Evolutionary conservation across 1,139 yeast genomes (phyloP), one percentile per base, ranked within the genome.

Genomic region (Yamadazyma atlantica): DNA sequence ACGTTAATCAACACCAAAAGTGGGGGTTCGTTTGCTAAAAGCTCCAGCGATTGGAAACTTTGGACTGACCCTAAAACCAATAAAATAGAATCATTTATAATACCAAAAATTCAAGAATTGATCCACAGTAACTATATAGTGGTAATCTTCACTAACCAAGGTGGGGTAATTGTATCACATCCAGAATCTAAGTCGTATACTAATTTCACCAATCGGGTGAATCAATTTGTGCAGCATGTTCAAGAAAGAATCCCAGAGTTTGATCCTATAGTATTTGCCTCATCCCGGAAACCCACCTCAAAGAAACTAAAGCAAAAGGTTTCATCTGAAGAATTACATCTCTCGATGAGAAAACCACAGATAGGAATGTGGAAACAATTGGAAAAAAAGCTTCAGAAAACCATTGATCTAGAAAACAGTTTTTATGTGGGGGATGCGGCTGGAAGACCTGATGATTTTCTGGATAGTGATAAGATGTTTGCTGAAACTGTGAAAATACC

Each of bases 381-480:
- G 25, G 44, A 45, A 10, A 44, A 45, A 10, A 49, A 55, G n/a
- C 73, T 75, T 52, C 57, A 75, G 42, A 26, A 48, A 35, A 50
- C 15, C 37, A 49, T 80, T 2, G 75, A 75, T 41, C 39, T 58
- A 31, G 65, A 60, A 1, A 48, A 63, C 19, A 77, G 86, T 38
- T 75, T 83, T 45, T 92, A 63, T 55, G 90, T 90, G n/a, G 98
- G 98, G 4, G 98, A 92, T 64, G 97, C 97, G 0, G 97, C 97
- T 6, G 98, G 97, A 0, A 67, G 97, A 37, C 53, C 57, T 1
- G 57, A 54, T 0, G 97, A 90, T 57, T 83, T 82, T 56, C 85
- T 90, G 69, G 90, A 86, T 50, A 75, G 86, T 38, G 97, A 90
- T 57, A 60, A 59, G 45, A 53, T 45, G 41, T 88, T 90, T 67